These are phyloP conservation scores for Eragrostis curvula DNA, from an alignment of 176 grass and related monocot species.

Conservation along the genomic window DNA sequence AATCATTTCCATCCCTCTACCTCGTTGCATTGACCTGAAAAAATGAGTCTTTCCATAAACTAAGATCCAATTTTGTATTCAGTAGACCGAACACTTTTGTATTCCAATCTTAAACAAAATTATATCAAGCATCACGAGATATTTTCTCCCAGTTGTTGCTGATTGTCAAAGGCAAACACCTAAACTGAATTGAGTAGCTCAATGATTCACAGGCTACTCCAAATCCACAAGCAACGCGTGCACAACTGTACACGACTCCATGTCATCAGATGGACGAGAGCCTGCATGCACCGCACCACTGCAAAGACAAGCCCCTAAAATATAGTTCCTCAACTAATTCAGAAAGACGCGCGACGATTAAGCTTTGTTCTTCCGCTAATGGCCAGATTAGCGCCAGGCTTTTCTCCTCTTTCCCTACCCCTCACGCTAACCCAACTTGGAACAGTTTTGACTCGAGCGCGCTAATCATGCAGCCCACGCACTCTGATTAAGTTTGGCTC, in stretches of 20 bases:
- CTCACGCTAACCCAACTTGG: slow-evolving; percentile 51
- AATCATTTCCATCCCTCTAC: background rate
- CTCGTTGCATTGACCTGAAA: slow-evolving; percentile 23
- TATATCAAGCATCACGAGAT: background rate
- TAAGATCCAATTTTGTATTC: background rate
- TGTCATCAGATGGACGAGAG: background rate
- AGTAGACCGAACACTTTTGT: background rate
- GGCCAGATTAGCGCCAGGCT: slow-evolving; percentile 44
- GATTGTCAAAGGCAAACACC: background rate
- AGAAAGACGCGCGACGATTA: background rate
- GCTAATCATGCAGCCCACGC: slow-evolving; percentile 59
- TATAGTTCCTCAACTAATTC: background rate
- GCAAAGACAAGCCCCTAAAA: background rate
- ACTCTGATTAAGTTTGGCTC: slow-evolving; percentile 6
- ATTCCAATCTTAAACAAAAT: background rate
- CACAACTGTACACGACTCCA: slow-evolving; percentile 32
- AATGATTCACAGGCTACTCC: slow-evolving; percentile 23
- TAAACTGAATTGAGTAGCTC: background rate
- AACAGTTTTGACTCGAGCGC: slow-evolving; percentile 30
- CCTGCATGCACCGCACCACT: slow-evolving; percentile 33
- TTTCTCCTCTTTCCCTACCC: slow-evolving; percentile 24
- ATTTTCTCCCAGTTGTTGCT: background rate
- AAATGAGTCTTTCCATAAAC: slow-evolving; percentile 4
- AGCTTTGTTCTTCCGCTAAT: slow-evolving; percentile 19
- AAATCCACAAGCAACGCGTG: slow-evolving; percentile 36